phyloP scores from a whole-genome alignment of 371 early-diverging fungal species.

The Mucor sp. region DNA sequence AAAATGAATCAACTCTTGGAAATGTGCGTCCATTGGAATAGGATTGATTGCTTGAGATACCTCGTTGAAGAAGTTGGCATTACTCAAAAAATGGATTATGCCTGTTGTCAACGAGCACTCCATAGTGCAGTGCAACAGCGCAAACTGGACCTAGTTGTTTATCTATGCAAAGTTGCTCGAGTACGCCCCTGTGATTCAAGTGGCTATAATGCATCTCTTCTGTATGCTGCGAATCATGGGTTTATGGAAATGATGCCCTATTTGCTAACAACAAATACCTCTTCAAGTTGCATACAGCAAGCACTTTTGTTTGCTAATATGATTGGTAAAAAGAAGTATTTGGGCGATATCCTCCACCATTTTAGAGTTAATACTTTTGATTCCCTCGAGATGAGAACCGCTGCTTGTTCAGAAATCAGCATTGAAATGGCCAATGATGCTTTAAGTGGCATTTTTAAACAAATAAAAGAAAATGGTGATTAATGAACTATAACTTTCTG shows the following conservation, averaged over 20 bases:
- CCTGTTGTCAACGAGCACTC: constrained; percentile 35
- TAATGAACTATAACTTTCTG: too few relatives aligned
- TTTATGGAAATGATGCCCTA: constrained; percentile 43
- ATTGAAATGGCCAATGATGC: background rate
- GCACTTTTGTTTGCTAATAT: constrained; percentile 22
- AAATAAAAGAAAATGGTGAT: background rate
- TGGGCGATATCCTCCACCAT: background rate
- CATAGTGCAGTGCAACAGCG: constrained; percentile 44
- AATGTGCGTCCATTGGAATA: constrained; percentile 42
- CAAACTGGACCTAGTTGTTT: constrained; percentile 43
- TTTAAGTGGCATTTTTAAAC: background rate
- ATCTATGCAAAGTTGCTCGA: constrained; percentile 23
- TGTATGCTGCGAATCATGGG: constrained; percentile 51
- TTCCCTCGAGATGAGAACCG: background rate
- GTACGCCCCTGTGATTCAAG: constrained; percentile 27
- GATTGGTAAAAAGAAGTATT: background rate
- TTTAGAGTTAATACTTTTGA: background rate
- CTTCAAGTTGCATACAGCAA: constrained; percentile 26
- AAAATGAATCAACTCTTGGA: constrained; percentile 35
- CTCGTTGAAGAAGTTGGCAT: constrained; percentile 23
- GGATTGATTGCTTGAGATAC: constrained; percentile 32
- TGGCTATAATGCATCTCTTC: constrained; percentile 29
- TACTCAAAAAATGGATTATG: constrained; percentile 23
- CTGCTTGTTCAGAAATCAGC: background rate
- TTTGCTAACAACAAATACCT: constrained; percentile 30